phyloP scores from a whole-genome alignment of 2,329 filamentous ascomycete genomes.

The Botryotinia calthae region DNA sequence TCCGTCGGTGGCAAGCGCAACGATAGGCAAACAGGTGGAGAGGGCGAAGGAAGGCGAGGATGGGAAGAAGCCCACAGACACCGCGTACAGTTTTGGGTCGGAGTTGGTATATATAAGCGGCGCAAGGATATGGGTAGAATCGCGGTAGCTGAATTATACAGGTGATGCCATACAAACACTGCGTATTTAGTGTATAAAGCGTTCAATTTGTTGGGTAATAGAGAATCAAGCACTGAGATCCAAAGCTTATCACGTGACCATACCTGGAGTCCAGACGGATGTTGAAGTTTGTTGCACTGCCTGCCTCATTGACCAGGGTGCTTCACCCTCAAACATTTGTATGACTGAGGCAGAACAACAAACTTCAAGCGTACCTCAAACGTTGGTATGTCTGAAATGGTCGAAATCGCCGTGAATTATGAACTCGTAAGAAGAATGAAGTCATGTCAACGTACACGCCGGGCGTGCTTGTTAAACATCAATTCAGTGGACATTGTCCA shows the following conservation, averaged over 20 bases:
- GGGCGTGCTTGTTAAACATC: not conserved
- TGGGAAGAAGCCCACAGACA: not conserved
- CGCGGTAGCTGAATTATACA: not conserved
- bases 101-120: not conserved
- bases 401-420: rapidly evolving
- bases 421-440: not conserved
- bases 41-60: not conserved
- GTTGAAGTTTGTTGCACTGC: too few species aligned
- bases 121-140: not conserved
- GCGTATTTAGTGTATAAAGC: not conserved
- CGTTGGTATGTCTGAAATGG: not conserved
- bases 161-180: not conserved
- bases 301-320: too few species aligned
- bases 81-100: not conserved
- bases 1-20: not conserved
- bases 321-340: too few species aligned
- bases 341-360: too few species aligned
- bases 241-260: not conserved
- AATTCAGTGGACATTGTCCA: not conserved
- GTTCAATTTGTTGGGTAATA: not conserved
- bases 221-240: not conserved
- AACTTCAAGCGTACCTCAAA: not conserved
- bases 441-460: not conserved
- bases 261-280: not conserved
- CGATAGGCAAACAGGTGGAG: not conserved